These are phyloP conservation scores for Firmiana major DNA, from an alignment of 345 rosid species.

Conservation along the genomic window DNA sequence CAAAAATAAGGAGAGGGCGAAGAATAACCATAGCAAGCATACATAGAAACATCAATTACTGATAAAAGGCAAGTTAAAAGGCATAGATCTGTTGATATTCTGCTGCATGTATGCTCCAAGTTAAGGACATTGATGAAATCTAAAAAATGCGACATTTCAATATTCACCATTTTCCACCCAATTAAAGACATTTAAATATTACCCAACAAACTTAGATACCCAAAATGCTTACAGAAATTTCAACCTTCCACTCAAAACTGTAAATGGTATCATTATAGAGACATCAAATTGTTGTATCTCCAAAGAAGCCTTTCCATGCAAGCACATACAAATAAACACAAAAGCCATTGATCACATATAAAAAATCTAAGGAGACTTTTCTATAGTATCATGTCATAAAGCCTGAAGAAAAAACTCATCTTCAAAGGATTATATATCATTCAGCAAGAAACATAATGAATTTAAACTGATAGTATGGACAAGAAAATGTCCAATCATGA, in stretches of 20 bases:
- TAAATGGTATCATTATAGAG: not conserved
- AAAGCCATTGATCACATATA: not conserved
- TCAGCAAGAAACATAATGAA: not conserved
- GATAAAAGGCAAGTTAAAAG: not conserved
- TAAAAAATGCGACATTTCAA: not conserved
- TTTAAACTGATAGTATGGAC: not conserved
- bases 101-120: too few relatives aligned
- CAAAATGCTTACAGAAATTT: not conserved
- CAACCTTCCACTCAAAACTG: not conserved
- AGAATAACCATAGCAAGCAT: not conserved
- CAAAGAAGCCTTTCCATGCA: not conserved
- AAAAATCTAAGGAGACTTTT: not conserved
- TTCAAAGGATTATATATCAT: not conserved
- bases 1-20: not conserved
- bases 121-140: not conserved
- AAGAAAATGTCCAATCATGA: not conserved
- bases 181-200: not conserved
- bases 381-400: not conserved
- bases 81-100: too few relatives aligned
- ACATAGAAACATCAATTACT: not conserved
- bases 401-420: not conserved
- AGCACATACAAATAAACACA: not conserved
- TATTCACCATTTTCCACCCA: not conserved
- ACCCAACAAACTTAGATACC: not conserved
- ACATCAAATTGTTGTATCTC: not conserved